A percentile compares a stretch with the other conserved stretches of the same genome.
Conservation (phyloP, 208 protist species). For the Crithidia acanthocephali region DNA sequence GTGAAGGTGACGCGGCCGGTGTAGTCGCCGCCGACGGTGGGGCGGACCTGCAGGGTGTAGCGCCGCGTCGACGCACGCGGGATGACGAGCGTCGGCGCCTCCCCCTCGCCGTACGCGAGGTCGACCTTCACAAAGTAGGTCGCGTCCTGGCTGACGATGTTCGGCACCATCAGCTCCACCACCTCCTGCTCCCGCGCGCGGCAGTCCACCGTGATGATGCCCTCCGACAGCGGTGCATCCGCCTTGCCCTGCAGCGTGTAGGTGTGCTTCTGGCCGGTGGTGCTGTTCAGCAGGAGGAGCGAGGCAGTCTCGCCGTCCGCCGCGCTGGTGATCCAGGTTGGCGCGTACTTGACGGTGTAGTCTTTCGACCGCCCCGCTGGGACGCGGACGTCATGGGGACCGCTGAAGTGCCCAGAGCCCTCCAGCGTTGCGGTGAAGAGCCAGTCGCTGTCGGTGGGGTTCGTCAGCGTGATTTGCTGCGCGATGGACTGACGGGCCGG, state of each 20-base stretch:
- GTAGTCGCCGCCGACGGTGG: constrained; percentile 85
- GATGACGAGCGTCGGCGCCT: constrained; percentile 59
- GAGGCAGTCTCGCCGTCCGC: constrained; percentile 58
- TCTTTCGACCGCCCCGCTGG: constrained; percentile 60
- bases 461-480: constrained; percentile 91
- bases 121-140: constrained; percentile 88
- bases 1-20: constrained; percentile 87
- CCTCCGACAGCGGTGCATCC: constrained; percentile 91
- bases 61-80: constrained; percentile 49
- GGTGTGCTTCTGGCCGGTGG: constrained; percentile 84
- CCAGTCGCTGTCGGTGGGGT: constrained; percentile 87
- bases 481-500: constrained; percentile 87
- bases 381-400: constrained; percentile 81
- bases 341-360: constrained; percentile 91
- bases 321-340: constrained; percentile 70
- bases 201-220: constrained; percentile 80
- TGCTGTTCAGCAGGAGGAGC: constrained; percentile 86
- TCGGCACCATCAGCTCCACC: constrained; percentile 74
- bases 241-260: constrained; percentile 87
- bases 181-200: constrained; percentile 65
- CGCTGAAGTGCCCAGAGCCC: constrained; percentile 82
- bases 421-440: constrained; percentile 72
- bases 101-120: constrained; percentile 81
- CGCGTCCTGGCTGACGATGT: constrained; percentile 66
- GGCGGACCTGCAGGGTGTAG: constrained; percentile 79